phyloP scores from a whole-genome alignment of 441 rosid species.

The Brassica balearica region DNA sequence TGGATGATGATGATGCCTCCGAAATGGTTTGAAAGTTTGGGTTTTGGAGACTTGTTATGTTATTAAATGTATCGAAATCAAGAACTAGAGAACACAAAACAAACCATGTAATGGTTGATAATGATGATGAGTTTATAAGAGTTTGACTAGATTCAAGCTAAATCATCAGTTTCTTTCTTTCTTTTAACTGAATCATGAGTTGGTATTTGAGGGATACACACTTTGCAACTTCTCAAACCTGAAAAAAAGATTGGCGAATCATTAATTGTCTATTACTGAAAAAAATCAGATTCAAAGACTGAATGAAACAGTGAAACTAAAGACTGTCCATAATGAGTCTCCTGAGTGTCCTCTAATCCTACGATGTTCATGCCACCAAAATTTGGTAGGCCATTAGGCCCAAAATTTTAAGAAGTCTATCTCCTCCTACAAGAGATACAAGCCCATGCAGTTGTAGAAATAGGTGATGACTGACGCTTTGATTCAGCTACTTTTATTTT shows the following conservation, averaged over 20 bases:
- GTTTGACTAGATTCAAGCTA: constrained; percentile 2
- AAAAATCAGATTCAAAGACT: background rate
- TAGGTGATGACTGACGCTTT: background rate
- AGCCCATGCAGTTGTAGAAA: background rate
- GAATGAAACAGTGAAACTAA: background rate
- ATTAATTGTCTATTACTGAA: background rate
- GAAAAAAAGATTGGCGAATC: background rate
- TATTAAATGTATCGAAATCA: background rate
- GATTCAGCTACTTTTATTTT: background rate
- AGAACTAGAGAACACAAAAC: constrained; percentile 17
- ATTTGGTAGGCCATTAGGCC: background rate
- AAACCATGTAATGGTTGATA: constrained; percentile 24
- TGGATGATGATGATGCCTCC: background rate
- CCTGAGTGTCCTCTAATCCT: background rate
- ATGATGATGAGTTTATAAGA: constrained; percentile 10
- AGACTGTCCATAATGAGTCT: background rate
- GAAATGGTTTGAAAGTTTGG: background rate
- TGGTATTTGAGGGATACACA: constrained; percentile 9
- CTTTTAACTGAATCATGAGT: background rate
- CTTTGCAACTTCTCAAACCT: background rate
- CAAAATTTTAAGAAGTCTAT: background rate
- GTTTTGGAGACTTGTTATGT: background rate
- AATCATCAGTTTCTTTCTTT: constrained; percentile 11
- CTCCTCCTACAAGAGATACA: background rate
- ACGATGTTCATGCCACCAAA: background rate